phyloP scores from a whole-genome alignment of 2,329 filamentous ascomycete species.

The Alternaria arbusti region DNA sequence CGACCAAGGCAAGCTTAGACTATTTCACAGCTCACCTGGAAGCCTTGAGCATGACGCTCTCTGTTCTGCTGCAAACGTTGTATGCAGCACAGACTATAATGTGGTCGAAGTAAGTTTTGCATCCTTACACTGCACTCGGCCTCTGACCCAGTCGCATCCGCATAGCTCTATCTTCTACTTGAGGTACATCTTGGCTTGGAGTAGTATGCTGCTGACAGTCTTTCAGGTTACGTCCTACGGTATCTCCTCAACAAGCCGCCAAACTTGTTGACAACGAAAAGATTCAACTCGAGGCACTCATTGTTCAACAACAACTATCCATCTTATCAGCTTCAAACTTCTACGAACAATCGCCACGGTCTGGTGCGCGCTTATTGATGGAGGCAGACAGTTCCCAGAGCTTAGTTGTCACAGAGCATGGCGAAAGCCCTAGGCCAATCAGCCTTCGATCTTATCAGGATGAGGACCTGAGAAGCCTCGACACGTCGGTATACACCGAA shows the following conservation, averaged over 20 bases:
- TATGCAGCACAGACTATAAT: conserved; percentile 48
- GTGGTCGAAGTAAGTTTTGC: conserved; percentile 44
- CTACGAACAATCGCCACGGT: conserved; percentile 21
- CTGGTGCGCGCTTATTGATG: conserved; percentile 31
- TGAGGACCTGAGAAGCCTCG: conserved; percentile 30
- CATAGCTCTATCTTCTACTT: not conserved
- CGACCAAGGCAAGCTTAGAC: conserved; percentile 26
- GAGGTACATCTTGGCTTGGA: not conserved
- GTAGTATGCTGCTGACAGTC: conserved; percentile 1
- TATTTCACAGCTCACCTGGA: conserved; percentile 47
- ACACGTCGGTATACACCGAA: conserved; percentile 26
- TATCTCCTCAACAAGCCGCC: conserved; percentile 41
- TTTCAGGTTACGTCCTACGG: conserved; percentile 35
- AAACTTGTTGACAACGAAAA: conserved; percentile 45
- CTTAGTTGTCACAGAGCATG: conserved; percentile 16
- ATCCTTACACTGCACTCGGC: not conserved
- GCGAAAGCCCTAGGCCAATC: conserved; percentile 22
- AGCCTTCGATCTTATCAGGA: conserved; percentile 40
- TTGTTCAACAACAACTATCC: conserved; percentile 50
- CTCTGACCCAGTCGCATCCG: not conserved
- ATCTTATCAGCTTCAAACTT: conserved; percentile 34
- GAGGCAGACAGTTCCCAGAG: conserved; percentile 41
- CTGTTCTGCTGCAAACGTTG: conserved; percentile 48
- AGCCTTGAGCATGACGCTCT: conserved; percentile 42
- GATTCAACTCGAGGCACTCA: conserved; percentile 44